Conservation (phyloP, 208 protist species). For the Wallacemonas sp. region DNA sequence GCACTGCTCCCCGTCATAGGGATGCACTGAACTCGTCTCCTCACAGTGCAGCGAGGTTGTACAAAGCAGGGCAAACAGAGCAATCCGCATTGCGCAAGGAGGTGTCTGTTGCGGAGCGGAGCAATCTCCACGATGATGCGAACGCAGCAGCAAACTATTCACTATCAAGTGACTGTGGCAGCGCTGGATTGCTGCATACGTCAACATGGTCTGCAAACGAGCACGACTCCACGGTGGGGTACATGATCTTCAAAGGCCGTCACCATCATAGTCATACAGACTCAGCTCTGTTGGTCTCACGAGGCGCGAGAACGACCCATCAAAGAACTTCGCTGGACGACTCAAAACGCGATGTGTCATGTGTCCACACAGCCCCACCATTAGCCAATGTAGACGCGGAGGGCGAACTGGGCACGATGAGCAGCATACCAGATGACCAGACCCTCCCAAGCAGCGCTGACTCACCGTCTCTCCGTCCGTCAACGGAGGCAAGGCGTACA, state of each 20-base stretch:
- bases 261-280: too few species aligned
- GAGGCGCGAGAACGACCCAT: too few species aligned
- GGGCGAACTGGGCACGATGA: not conserved
- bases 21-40: not conserved
- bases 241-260: conserved; percentile 12
- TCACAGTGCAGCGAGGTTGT: too few species aligned
- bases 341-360: not conserved
- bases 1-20: not conserved
- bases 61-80: too few species aligned
- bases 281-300: too few species aligned
- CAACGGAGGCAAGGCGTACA: not conserved
- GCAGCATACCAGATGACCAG: conserved; percentile 3
- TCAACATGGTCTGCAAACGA: conserved; percentile 10
- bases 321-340: not conserved
- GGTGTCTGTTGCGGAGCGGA: too few species aligned
- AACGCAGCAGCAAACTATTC: not conserved
- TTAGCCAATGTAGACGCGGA: not conserved
- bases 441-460: not conserved
- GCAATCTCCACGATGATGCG: too few species aligned
- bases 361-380: not conserved
- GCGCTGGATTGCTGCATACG: not conserved
- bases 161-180: not conserved
- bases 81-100: too few species aligned
- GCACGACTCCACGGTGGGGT: not conserved
- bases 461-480: not conserved